Conservation (phyloP, 768 basidiomycete genomes). For the Cystobasidiopsis lactophilus region DNA sequence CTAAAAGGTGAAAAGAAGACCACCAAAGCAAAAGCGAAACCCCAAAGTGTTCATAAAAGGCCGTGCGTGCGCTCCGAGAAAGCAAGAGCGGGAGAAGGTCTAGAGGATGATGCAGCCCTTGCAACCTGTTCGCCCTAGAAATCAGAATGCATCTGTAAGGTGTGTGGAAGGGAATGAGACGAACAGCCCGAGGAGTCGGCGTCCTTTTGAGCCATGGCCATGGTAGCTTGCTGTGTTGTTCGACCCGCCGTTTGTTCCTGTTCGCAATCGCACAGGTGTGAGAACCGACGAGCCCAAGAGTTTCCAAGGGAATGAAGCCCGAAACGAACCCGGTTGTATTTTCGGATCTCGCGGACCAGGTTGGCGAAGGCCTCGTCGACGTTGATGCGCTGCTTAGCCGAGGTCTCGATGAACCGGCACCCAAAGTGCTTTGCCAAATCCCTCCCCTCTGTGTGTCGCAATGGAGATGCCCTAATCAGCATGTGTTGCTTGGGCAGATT, state of each 20-base stretch:
- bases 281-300: not conserved
- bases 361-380: slow-evolving; percentile 30
- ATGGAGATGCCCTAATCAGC: not conserved
- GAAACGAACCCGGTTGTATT: slow-evolving; percentile 25
- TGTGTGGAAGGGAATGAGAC: no score
- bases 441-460: slow-evolving; percentile 52
- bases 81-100: not conserved
- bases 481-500: not conserved
- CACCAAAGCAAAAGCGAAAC: no score
- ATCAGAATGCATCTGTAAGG: no score
- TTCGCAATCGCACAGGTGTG: not conserved
- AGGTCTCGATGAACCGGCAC: slow-evolving; percentile 29
- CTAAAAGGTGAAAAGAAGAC: no score
- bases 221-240: slow-evolving; percentile 1
- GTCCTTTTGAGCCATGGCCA: not conserved
- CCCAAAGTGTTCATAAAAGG: no score
- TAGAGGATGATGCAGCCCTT: slow-evolving; percentile 15
- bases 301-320: not conserved
- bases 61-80: no score
- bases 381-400: slow-evolving; percentile 30
- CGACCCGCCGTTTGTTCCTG: slow-evolving; percentile 19
- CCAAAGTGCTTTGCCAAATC: slow-evolving; percentile 54
- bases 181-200: not conserved
- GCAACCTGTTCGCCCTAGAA: not conserved
- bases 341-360: slow-evolving; percentile 27